phyloP scores from a whole-genome alignment of 306 rosid species.

The Begonia fuchsioides region DNA sequence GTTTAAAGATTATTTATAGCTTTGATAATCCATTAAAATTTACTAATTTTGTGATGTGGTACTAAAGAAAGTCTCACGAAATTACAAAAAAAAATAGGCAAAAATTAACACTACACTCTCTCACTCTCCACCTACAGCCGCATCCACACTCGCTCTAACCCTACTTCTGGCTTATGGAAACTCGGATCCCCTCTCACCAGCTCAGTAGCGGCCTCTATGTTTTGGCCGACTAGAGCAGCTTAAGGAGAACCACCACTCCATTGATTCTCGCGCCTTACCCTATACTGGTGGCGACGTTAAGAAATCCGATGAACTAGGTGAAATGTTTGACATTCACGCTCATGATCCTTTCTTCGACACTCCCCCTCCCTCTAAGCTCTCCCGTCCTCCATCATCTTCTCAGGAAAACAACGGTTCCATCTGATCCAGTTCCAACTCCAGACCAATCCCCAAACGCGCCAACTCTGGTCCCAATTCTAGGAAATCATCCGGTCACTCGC shows the following conservation, averaged over 20 bases:
- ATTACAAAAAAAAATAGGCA: no score
- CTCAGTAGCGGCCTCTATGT: constrained; percentile 83
- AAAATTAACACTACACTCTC: no score
- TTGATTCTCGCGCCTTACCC: constrained; percentile 68
- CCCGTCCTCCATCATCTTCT: constrained; percentile 53
- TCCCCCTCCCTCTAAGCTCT: constrained; percentile 23
- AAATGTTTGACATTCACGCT: constrained; percentile 71
- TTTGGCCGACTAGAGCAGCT: constrained; percentile 68
- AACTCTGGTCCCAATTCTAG: constrained; percentile 41
- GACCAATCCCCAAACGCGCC: constrained; percentile 27
- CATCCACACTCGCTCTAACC: no score
- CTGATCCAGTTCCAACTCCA: constrained; percentile 84
- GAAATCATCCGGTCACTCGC: constrained; percentile 53
- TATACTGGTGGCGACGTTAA: constrained; percentile 95
- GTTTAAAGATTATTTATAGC: no score
- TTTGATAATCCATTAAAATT: no score
- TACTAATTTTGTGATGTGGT: no score
- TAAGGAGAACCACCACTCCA: constrained; percentile 73
- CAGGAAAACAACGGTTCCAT: constrained; percentile 48
- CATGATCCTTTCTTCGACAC: constrained; percentile 14
- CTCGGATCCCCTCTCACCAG: constrained; percentile 81
- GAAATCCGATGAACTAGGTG: constrained; percentile 84
- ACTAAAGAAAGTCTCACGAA: no score
- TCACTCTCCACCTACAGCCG: constrained; percentile 5
- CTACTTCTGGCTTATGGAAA: no score